Base-by-base conservation (phyloP, 768 basidiomycete genomes). In the Botryobasidium botryosum region DNA sequence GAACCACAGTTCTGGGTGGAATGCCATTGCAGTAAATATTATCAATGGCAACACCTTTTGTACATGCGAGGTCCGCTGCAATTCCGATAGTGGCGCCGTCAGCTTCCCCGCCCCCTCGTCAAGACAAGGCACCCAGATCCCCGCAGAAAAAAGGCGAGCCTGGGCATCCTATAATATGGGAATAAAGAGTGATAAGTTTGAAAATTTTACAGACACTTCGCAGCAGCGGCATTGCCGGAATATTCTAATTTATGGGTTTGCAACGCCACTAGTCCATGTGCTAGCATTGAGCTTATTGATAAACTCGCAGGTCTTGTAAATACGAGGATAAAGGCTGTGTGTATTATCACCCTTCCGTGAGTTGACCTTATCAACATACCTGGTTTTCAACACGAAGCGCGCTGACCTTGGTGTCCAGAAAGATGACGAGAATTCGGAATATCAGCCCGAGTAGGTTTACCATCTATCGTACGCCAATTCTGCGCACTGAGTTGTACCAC, bases 241-340 rank as follows among this genome's bases (percentile, higher is more conserved):
- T 66, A 75, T 90, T 42, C 65, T 82, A 59, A 90, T 92, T 51
- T 82, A 90, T 57, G 88, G 90, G 87, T 90, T 51, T 36, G 63
- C 51, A 60, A 3, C 51, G 8, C 32, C n/a, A 42, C 15, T 15
- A 15, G 10, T 15, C 10, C 2, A 4, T 44, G 15, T n/a, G n/a
- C 33, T 32, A 13, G 8, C 5, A 23, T 33, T 18, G 13, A 41
- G 18, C 25, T 32, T 40, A 26, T 24, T 15, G 6, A 6, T 15
- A 48, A 21, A 40, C 45, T 21, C 51, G 28, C 45, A 88, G 86
- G 33, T 77, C 69, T 46, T 91, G 87, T 66, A 79, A 81, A 64
- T 86, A 70, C 53, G 74, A 88, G 62, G 80, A 82, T 55, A 82
- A 82, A 64, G 83, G 83, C 48, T 91, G 87, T 62, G 66, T 71